Conservation (phyloP, 495 filamentous ascomycete genomes). For the Durotheca rogersii region DNA sequence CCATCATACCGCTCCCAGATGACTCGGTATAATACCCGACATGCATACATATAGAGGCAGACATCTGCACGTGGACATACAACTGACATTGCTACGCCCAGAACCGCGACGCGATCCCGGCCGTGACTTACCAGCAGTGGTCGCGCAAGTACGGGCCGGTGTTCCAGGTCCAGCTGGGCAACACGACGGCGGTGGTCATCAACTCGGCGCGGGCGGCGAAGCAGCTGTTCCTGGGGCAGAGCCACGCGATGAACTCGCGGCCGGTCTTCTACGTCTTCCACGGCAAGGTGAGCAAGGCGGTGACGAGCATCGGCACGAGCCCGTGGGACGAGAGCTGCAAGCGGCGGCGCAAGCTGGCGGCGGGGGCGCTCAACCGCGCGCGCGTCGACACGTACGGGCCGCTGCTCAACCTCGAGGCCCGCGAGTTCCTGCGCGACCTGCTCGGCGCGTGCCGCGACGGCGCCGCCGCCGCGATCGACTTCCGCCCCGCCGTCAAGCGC, state of each 20-base stretch:
- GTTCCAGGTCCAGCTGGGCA: constrained; percentile 67
- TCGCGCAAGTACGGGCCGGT: constrained; percentile 65
- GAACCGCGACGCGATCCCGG: constrained; percentile 17
- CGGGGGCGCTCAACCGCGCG: constrained; percentile 66
- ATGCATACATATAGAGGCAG: no score
- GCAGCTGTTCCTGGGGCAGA: constrained; percentile 70
- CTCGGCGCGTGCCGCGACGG: constrained; percentile 58
- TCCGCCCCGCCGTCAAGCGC: constrained; percentile 64
- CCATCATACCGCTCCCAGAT: no score
- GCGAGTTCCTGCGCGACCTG: constrained; percentile 64
- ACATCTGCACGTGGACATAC: no score
- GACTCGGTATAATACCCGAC: no score
- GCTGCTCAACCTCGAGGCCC: constrained; percentile 68
- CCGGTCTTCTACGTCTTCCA: constrained; percentile 74
- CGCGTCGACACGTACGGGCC: constrained; percentile 70
- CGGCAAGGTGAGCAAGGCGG: constrained; percentile 65
- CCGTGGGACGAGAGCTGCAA: constrained; percentile 78
- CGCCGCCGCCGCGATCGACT: constrained; percentile 60
- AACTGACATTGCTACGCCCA: no score
- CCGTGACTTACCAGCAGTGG: constrained; percentile 43
- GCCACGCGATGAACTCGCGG: constrained; percentile 67
- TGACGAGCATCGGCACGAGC: constrained; percentile 71
- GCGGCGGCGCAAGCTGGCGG: constrained; percentile 66
- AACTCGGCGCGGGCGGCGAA: constrained; percentile 69
- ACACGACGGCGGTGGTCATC: constrained; percentile 66